Evolutionary conservation across 164 flowering plant species (phyloP), one percentile per base, ranked within the genome.

Genomic region (Dillenia turbinata): DNA sequence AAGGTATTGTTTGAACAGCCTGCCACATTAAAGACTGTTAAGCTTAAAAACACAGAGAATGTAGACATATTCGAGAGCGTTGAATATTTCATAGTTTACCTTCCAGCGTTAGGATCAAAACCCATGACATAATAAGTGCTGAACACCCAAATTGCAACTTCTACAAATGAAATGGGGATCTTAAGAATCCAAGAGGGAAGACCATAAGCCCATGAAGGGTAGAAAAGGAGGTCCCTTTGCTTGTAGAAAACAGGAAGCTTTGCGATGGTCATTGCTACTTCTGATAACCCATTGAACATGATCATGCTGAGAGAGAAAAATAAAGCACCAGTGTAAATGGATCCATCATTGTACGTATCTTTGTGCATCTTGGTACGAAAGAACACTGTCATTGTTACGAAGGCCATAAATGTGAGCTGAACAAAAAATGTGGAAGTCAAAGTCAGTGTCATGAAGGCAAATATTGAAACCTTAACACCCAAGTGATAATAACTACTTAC

Each of bases 41-140:
- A 22, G 10, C 6, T 45, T 48, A 55, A 40, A 50, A 22, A 55
- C 2, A 26, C 12, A 3, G 2, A 55, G 14, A 12, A 52, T 15
- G 8, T 12, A n/a, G 9, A 52, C 14, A 43, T 13, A n/a, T 19
- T 19, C 1, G 22, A 19, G 1, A 19, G 22, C 22, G 1, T 52
- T 8, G n/a, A 52, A 22, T 46, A 26, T 46, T 33, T 52, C 7
- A 19, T 24, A n/a, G 44, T 44, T 61, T 71, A 83, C 95, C 95
- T 88, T 64, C 63, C 75, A 10, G 66, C 71, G 62, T 78, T 60
- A 9, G 94, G 89, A 47, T 83, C 90, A 51, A 78, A 72, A 19
- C 88, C 92, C 51, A 82, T 69, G 15, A 76, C 77, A 72, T 86
- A 88, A 46, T 88, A 86, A 2, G 88, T 77, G 10, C 78, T 54